Evolutionary conservation across 208 protist genomes (phyloP).

Genomic region (Spongospora subterranea): DNA sequence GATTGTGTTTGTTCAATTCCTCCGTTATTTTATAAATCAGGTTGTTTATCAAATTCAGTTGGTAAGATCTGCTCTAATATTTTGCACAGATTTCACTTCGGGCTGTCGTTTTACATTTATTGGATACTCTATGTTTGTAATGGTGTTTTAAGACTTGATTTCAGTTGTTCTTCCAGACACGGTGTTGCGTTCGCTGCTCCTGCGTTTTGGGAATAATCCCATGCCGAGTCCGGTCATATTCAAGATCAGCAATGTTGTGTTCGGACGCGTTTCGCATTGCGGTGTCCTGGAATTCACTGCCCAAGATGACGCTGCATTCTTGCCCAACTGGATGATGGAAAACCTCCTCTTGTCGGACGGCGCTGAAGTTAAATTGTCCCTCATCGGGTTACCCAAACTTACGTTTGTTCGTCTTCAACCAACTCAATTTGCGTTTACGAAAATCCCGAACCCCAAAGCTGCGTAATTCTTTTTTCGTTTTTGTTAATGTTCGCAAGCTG

Average conservation of each 20-base stretch:
- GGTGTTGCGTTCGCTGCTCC: conserved; percentile 1
- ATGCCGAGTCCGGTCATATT: neutral
- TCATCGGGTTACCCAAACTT: neutral
- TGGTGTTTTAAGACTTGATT: neutral
- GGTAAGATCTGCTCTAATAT: neutral
- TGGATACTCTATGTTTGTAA: neutral
- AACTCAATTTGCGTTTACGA: neutral
- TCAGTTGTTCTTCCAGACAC: conserved; percentile 46
- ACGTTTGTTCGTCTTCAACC: neutral
- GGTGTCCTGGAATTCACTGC: conserved; percentile 47
- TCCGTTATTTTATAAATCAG: no score
- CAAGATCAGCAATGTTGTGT: neutral
- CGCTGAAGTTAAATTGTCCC: neutral
- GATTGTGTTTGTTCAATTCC: neutral
- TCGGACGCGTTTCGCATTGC: conserved; percentile 45
- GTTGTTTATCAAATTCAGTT: no score
- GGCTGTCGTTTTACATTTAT: neutral
- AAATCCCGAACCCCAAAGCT: conserved; percentile 47
- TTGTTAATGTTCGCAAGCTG: neutral
- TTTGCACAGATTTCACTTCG: no score
- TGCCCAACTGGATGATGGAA: conserved; percentile 53
- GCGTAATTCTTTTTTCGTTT: neutral
- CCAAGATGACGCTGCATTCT: conserved; percentile 36
- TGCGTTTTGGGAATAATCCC: neutral
- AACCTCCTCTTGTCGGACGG: conserved; percentile 31